These are phyloP conservation scores for Globisporangium solare DNA, from an alignment of 352 stramenopile genomes.

Conservation along the genomic window DNA sequence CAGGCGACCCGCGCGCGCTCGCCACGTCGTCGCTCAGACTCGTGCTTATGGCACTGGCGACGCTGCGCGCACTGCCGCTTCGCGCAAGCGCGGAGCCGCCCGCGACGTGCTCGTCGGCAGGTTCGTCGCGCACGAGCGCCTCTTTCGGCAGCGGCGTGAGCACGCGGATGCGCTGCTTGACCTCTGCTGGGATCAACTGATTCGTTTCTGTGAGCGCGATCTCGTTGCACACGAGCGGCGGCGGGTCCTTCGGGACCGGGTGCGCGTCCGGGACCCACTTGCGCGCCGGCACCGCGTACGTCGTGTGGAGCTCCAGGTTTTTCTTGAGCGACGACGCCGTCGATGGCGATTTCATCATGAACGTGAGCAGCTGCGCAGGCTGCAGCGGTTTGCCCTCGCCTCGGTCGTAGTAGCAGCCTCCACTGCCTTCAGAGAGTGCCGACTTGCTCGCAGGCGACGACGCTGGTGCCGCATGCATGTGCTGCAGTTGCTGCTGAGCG, in stretches of 20 bases:
- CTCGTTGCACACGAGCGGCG: slow-evolving; percentile 49
- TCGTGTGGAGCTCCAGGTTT: slow-evolving; percentile 59
- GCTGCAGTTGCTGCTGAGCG: neutral
- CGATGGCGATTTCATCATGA: slow-evolving; percentile 46
- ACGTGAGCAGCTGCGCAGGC: slow-evolving; percentile 44
- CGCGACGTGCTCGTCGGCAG: slow-evolving; percentile 4
- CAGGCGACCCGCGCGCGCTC: neutral
- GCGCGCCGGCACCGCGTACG: slow-evolving; percentile 47
- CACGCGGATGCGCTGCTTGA: slow-evolving; percentile 45
- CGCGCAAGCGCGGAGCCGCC: neutral
- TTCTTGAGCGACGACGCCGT: slow-evolving; percentile 51
- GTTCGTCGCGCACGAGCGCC: slow-evolving; percentile 38
- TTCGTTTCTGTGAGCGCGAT: slow-evolving; percentile 55
- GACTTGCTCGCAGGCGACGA: neutral
- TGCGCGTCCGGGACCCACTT: slow-evolving; percentile 54
- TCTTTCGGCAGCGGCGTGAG: slow-evolving; percentile 47
- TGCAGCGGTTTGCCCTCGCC: slow-evolving; percentile 28
- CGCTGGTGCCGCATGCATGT: neutral
- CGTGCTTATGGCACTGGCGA: neutral
- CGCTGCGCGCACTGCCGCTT: neutral
- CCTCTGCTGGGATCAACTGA: slow-evolving; percentile 34
- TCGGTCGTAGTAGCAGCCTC: slow-evolving; percentile 37
- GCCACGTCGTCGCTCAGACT: neutral
- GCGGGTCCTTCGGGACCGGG: slow-evolving; percentile 41
- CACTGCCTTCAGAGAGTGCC: too few relatives aligned